Evolutionary conservation across 78 protist species (phyloP).

Genomic region (Polysphondylium violaceum): DNA sequence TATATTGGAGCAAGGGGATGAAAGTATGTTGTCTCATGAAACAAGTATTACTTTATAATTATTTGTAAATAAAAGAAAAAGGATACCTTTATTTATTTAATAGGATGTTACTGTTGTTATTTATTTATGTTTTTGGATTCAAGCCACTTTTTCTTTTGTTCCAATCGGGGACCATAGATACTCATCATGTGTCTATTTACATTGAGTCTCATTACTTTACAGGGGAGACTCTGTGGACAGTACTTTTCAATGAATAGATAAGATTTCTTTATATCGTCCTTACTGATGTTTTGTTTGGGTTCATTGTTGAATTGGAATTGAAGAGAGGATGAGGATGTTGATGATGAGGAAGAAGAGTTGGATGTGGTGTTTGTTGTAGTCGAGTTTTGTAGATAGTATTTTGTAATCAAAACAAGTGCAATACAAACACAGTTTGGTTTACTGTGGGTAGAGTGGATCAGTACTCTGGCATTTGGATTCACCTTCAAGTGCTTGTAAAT

Average conservation of each 20-base stretch:
- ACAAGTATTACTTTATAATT: too few species aligned
- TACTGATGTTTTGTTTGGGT: slow-evolving; percentile 6
- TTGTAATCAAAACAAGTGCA: slow-evolving; percentile 2
- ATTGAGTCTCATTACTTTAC: slow-evolving; percentile 13
- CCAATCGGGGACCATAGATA: too few species aligned
- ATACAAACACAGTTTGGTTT: slow-evolving; percentile 55
- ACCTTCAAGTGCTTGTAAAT: neutral
- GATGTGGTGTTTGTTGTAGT: neutral
- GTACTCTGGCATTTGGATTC: slow-evolving; percentile 1
- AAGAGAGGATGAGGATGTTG: neutral
- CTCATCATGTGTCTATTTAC: slow-evolving; percentile 30
- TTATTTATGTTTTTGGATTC: too few species aligned
- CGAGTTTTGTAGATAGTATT: slow-evolving; percentile 6
- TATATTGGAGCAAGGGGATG: too few species aligned
- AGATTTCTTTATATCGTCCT: slow-evolving; percentile 12
- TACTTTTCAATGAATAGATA: slow-evolving; percentile 54
- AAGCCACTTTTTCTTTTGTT: too few species aligned
- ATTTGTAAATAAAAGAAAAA: too few species aligned
- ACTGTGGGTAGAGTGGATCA: slow-evolving; percentile 38
- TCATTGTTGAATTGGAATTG: slow-evolving; percentile 8
- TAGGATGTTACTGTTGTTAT: too few species aligned
- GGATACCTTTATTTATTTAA: too few species aligned
- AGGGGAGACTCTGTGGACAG: slow-evolving; percentile 40
- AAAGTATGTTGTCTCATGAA: too few species aligned
- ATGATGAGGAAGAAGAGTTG: too few species aligned